Evolutionary conservation across 768 basidiomycete species (phyloP).

Genomic region (Hygrophorus russula): DNA sequence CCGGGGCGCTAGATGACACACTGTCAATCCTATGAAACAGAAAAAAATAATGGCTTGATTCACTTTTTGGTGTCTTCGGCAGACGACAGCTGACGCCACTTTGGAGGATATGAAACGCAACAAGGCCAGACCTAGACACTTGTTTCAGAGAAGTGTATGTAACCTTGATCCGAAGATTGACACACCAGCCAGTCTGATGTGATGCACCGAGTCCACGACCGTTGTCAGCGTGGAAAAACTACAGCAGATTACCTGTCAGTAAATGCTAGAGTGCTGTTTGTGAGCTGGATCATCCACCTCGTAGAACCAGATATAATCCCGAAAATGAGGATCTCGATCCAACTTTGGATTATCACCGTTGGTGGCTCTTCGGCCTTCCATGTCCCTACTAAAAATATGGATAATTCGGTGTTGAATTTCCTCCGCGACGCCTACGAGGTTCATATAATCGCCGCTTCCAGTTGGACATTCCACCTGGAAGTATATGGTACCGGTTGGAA

Average conservation of each 20-base stretch:
- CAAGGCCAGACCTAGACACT: conserved; percentile 66
- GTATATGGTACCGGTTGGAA: not conserved
- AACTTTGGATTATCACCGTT: conserved; percentile 86
- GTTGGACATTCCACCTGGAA: conserved; percentile 85
- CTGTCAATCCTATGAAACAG: not conserved
- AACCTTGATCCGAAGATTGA: not conserved
- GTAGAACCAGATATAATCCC: conserved; percentile 94
- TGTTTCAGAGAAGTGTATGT: too few relatives aligned
- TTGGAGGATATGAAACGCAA: conserved; percentile 86
- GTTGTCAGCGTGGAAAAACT: conserved; percentile 94
- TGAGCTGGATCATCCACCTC: conserved; percentile 41
- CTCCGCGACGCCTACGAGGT: conserved; percentile 85
- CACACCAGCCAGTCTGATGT: conserved; percentile 95
- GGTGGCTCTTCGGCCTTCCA: conserved; percentile 75
- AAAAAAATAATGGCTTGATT: conserved; percentile 17
- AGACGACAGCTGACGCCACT: conserved; percentile 82
- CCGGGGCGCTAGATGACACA: conserved; percentile 53
- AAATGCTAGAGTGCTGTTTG: not conserved
- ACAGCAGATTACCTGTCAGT: not conserved
- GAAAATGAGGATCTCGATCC: conserved; percentile 89
- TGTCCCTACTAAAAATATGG: conserved; percentile 93
- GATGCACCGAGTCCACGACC: conserved; percentile 93
- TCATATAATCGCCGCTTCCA: conserved; percentile 96
- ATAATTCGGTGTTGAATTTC: conserved; percentile 99
- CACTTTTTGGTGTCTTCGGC: conserved; percentile 90